Base-by-base conservation (phyloP, 345 rosid genomes). In the Eucalyptus camaldulensis region DNA sequence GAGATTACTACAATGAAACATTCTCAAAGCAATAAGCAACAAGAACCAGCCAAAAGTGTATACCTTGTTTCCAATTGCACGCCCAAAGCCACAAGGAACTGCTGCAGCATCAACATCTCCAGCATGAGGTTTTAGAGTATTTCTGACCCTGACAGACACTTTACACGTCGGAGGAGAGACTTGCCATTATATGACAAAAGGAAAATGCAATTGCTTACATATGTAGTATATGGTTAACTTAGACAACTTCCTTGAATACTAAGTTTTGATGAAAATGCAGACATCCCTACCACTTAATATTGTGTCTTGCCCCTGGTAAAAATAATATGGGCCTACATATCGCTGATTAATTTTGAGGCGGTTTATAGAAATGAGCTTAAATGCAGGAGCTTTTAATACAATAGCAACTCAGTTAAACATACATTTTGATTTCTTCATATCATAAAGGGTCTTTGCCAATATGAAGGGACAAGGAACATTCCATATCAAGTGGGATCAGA, bases 61-160 rank as follows among this genome's bases (percentile, higher is more conserved):
- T 54, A 98, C 99, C 98, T 98, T 98, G 90, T 98, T 98, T 51
- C 99, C 99, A 93, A 98, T 95, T 89, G 99, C 97, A 88, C 99
- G 98, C 89, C 99, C 99, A 89, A 98, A 97, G 89, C 99, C 99
- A 91, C 99, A 98, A 33, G 99, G 96, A 93, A 98, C 99, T 88
- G 99, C 99, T 88, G 95, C 98, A 51, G 96, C 99, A 95, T 98
- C 99, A 91, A 95, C 95, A 90, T 98, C 99, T 60, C 99, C 99
- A 83, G 95, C 98, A 89, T 97, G 95, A 86, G 94, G 91, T 92
- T 97, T 94, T 62, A 96, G 94, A 85, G 91, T 93, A 92, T 95
- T 97, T 91, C 98, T 93, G 88, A 96, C 99, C 99, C 99, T 97
- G 92, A 89, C 85, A 91, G 89, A 10, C 89, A 83, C 90, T 54